These are phyloP conservation scores for Lentinula sp. DNA, from an alignment of 768 basidiomycete species.

Conservation along the genomic window DNA sequence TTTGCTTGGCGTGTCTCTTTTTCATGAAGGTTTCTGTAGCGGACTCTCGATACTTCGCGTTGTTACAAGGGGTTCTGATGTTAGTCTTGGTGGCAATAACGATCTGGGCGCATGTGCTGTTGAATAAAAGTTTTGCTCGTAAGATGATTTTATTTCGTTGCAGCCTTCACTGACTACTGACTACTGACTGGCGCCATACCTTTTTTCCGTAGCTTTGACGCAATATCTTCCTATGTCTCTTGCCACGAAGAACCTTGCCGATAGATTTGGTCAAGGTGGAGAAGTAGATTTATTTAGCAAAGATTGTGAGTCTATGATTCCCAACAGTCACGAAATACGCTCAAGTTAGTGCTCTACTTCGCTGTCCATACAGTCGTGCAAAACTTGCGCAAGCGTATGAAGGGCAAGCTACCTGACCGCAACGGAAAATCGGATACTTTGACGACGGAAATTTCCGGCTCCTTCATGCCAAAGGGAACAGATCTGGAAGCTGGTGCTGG, in stretches of 20 bases:
- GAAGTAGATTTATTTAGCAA: slow-evolving; percentile 26
- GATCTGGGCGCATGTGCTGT: slow-evolving; percentile 31
- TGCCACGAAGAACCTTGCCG: slow-evolving; percentile 49
- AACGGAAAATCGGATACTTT: slow-evolving; percentile 24
- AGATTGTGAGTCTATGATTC: neutral
- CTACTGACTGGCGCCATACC: too few species aligned
- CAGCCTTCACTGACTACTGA: neutral
- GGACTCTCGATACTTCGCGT: slow-evolving; percentile 20
- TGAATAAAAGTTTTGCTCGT: slow-evolving; percentile 35
- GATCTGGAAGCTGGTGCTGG: neutral
- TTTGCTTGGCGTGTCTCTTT: slow-evolving; percentile 60
- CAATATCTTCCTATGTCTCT: slow-evolving; percentile 57
- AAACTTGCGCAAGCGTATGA: slow-evolving; percentile 28
- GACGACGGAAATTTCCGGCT: slow-evolving; percentile 21
- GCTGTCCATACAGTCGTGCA: slow-evolving; percentile 20
- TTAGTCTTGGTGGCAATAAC: slow-evolving; percentile 53
- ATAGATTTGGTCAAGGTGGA: slow-evolving; percentile 26
- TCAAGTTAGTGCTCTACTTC: neutral
- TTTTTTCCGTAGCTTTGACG: slow-evolving; percentile 34
- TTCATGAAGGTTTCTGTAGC: slow-evolving; percentile 47
- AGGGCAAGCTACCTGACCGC: slow-evolving; percentile 11
- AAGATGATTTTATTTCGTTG: slow-evolving; percentile 7
- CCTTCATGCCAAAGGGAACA: slow-evolving; percentile 9
- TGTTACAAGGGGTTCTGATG: slow-evolving; percentile 47
- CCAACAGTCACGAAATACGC: too few species aligned